A percentile compares a stretch with the other conserved stretches of the same genome.
phyloP scores from a whole-genome alignment of 2,329 filamentous ascomycete species.

The Chaetomium sp. region DNA sequence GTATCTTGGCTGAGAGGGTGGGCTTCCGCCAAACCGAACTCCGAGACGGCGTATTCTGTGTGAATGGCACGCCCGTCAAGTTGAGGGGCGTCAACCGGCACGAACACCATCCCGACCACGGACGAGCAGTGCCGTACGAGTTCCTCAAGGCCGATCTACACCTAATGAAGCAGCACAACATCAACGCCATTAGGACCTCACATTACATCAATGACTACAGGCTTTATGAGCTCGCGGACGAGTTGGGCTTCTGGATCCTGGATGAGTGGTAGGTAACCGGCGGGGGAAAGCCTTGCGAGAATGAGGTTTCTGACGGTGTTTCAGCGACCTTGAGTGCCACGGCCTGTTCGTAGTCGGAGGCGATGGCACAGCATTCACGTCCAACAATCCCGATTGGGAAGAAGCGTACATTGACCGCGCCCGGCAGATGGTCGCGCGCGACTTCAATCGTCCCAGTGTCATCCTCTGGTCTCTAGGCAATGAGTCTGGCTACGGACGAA shows the following conservation, averaged over 20 bases:
- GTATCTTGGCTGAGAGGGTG: slow-evolving; percentile 50
- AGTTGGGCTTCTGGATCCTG: slow-evolving; percentile 58
- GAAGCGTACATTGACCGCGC: slow-evolving; percentile 66
- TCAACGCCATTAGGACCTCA: slow-evolving; percentile 62
- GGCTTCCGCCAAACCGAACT: slow-evolving; percentile 63
- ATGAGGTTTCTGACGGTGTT: not conserved
- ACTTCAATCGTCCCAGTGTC: slow-evolving; percentile 66
- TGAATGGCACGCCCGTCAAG: slow-evolving; percentile 59
- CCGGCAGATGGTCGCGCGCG: slow-evolving; percentile 62
- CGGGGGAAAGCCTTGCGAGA: not conserved
- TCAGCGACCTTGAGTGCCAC: slow-evolving; percentile 41
- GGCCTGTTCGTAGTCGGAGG: slow-evolving; percentile 50
- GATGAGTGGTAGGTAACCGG: slow-evolving; percentile 40
- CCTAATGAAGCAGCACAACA: slow-evolving; percentile 62
- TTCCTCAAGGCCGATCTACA: slow-evolving; percentile 57
- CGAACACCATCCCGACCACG: slow-evolving; percentile 58
- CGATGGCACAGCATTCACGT: slow-evolving; percentile 51
- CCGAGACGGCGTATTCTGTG: slow-evolving; percentile 53
- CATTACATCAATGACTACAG: slow-evolving; percentile 58
- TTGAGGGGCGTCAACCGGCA: slow-evolving; percentile 61
- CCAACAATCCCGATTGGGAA: slow-evolving; percentile 59
- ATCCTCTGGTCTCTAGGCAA: slow-evolving; percentile 70
- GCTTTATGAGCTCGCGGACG: slow-evolving; percentile 55
- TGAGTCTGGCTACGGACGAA: slow-evolving; percentile 67
- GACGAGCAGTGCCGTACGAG: slow-evolving; percentile 55